Conservation (phyloP, 306 rosid genomes). For the Trifolium dubium region DNA sequence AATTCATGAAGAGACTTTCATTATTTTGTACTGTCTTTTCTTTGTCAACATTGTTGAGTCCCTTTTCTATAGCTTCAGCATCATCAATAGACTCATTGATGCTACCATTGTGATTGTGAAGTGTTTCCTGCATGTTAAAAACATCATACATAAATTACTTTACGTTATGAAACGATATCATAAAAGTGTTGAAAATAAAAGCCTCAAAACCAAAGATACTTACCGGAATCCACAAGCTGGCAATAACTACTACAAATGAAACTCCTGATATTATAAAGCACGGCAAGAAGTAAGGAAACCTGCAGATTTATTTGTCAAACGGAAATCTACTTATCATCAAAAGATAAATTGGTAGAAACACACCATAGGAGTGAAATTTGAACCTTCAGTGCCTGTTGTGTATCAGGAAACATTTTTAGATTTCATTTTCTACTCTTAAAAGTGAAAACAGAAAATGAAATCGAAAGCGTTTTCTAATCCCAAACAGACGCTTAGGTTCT, state of each 20-base stretch:
- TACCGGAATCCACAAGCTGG: slow-evolving; percentile 61
- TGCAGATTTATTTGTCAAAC: slow-evolving; percentile 21
- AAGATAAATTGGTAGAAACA: neutral
- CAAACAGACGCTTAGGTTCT: neutral
- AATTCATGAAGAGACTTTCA: slow-evolving; percentile 66
- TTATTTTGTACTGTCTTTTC: slow-evolving; percentile 36
- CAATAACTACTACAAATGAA: slow-evolving; percentile 35
- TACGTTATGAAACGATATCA: neutral
- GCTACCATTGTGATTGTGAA: slow-evolving; percentile 59
- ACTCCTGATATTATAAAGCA: slow-evolving; percentile 44
- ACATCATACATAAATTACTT: neutral
- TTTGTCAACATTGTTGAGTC: slow-evolving; percentile 35
- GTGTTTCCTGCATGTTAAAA: slow-evolving; percentile 64
- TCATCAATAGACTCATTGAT: slow-evolving; percentile 32
- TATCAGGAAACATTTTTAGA: neutral
- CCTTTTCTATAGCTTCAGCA: slow-evolving; percentile 57
- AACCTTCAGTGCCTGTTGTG: neutral
- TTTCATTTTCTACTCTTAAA: neutral
- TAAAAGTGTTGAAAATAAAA: neutral
- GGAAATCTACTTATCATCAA: neutral
- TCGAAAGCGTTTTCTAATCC: neutral
- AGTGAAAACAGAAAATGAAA: neutral
- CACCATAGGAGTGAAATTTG: neutral
- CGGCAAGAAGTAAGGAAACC: slow-evolving; percentile 57
- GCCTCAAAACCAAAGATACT: neutral